phyloP scores from a whole-genome alignment of 2,329 filamentous ascomycete genomes.

The Rhynchosporium graminicola region DNA sequence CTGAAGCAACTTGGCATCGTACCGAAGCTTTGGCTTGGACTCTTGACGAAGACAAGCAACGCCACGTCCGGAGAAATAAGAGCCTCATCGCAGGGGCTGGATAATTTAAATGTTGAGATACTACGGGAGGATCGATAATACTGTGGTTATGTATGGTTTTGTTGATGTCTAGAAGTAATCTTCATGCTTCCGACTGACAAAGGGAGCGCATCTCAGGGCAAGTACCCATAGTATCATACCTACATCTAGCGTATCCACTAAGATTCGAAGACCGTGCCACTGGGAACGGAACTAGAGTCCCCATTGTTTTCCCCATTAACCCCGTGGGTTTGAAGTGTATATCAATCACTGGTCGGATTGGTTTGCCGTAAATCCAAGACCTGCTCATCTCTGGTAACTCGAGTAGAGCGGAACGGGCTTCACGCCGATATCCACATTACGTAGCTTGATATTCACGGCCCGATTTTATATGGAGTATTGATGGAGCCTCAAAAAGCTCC shows the following conservation, averaged over 20 bases:
- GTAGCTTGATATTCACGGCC: not conserved
- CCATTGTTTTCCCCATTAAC: not conserved
- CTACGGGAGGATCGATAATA: not conserved
- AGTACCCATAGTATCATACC: not conserved
- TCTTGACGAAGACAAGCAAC: conserved; percentile 10
- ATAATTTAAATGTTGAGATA: not conserved
- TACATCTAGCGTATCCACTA: conserved; percentile 1
- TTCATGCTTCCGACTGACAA: too few relatives aligned
- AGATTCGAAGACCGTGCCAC: not conserved
- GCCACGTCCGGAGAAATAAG: conserved; percentile 1
- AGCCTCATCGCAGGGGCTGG: not conserved
- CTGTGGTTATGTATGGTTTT: not conserved
- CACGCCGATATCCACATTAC: conserved; percentile 1
- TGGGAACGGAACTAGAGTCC: not conserved
- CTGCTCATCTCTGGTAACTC: not conserved
- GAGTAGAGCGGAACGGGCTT: conserved; percentile 3
- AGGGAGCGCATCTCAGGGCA: too few relatives aligned
- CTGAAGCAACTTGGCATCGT: not conserved
- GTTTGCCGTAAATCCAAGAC: not conserved
- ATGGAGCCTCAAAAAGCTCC: conserved; percentile 6
- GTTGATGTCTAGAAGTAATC: too few relatives aligned
- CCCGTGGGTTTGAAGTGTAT: not conserved
- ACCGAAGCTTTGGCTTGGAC: not conserved
- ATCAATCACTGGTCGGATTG: not conserved
- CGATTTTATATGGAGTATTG: conserved; percentile 8